Conservation (phyloP, 2,329 filamentous ascomycete species). For the Botryotinia narcissicola region DNA sequence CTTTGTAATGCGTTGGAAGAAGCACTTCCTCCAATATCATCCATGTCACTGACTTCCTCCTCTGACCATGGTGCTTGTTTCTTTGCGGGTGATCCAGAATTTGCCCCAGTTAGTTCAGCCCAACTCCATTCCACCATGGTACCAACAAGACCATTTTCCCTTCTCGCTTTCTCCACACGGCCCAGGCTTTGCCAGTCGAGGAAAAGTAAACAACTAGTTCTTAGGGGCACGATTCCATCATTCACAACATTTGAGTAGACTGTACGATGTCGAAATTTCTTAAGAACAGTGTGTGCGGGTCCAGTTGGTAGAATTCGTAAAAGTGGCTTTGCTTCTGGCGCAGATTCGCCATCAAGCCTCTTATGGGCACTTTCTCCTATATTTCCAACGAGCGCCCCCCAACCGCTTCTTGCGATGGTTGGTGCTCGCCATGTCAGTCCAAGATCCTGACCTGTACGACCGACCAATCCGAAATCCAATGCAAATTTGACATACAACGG, state of each 20-base stretch:
- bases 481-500: slow-evolving; percentile 97
- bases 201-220: slow-evolving; percentile 94
- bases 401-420: slow-evolving; percentile 78
- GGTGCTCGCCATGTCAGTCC: slow-evolving; percentile 93
- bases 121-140: slow-evolving; percentile 93
- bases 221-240: slow-evolving; percentile 90
- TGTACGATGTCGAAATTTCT: slow-evolving; percentile 86
- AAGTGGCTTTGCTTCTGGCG: slow-evolving; percentile 84
- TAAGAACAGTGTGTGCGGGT: slow-evolving; percentile 81
- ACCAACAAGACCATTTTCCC: slow-evolving; percentile 88
- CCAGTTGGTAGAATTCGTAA: slow-evolving; percentile 87
- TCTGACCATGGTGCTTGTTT: slow-evolving; percentile 28
- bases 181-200: slow-evolving; percentile 94
- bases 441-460: slow-evolving; percentile 92
- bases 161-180: slow-evolving; percentile 87
- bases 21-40: slow-evolving; percentile 31
- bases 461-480: slow-evolving; percentile 91
- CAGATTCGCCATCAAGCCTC: slow-evolving; percentile 55
- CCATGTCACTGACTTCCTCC: slow-evolving; percentile 28
- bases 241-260: slow-evolving; percentile 98
- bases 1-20: slow-evolving; percentile 46
- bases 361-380: slow-evolving; percentile 67
- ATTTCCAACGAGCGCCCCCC: slow-evolving; percentile 82
- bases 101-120: slow-evolving; percentile 82
- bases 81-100: slow-evolving; percentile 38